A percentile compares a stretch with the other conserved stretches of the same genome.
phyloP scores from a whole-genome alignment of 2,329 filamentous ascomycete species.

The Claviceps digitariae region DNA sequence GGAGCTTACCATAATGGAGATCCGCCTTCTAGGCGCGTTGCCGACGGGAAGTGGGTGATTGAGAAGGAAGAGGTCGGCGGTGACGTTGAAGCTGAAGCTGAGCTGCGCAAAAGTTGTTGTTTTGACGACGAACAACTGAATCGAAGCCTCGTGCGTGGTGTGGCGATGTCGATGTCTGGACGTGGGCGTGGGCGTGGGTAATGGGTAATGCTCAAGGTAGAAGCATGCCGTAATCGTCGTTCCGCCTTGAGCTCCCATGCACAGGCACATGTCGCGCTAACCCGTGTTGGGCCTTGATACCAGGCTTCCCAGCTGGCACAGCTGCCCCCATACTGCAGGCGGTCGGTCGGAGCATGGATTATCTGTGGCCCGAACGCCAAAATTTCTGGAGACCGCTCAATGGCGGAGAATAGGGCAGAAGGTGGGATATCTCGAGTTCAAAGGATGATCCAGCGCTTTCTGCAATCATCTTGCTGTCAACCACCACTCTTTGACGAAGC shows the following conservation, averaged over 20 bases:
- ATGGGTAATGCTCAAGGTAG: constrained; percentile 16
- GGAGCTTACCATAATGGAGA: constrained; percentile 28
- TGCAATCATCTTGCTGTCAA: constrained; percentile 19
- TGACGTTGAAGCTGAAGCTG: neutral
- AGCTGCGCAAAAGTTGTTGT: neutral
- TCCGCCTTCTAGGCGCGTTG: constrained; percentile 15
- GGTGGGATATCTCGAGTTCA: constrained; percentile 27
- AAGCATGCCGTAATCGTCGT: constrained; percentile 25
- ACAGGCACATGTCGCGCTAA: constrained; percentile 13
- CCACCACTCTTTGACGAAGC: constrained; percentile 15
- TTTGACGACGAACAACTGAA: neutral
- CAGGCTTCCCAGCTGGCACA: constrained; percentile 2
- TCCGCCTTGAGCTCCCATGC: constrained; percentile 25
- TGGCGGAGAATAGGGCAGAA: constrained; percentile 25
- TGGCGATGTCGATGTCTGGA: neutral
- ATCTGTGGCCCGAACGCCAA: constrained; percentile 26
- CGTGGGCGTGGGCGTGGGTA: neutral
- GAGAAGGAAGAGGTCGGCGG: neutral
- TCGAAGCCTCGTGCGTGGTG: neutral
- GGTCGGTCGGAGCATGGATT: constrained; percentile 22
- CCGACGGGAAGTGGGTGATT: constrained; percentile 3
- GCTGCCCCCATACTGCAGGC: too few relatives aligned
- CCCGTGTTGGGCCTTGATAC: constrained; percentile 7
- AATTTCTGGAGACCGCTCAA: constrained; percentile 22
- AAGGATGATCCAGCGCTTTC: constrained; percentile 8